Conservation (phyloP, 1,284 basidiomycete genomes). For the Trichosporon sp. region DNA sequence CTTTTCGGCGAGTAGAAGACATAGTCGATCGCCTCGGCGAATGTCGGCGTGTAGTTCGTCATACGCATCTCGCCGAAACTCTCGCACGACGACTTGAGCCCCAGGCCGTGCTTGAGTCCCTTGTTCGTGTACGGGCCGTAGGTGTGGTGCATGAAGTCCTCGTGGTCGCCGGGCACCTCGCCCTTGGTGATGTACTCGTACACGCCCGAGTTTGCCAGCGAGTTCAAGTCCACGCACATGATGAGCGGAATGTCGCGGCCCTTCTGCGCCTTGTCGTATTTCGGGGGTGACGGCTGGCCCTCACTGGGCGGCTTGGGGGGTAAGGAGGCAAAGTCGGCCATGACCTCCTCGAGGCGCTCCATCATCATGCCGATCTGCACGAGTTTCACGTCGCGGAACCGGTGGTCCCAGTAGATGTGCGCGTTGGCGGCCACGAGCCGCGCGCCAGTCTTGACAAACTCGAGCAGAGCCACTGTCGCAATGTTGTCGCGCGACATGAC, state of each 20-base stretch:
- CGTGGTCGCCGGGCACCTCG: slow-evolving; percentile 64
- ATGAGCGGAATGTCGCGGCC: slow-evolving; percentile 77
- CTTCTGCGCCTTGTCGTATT: slow-evolving; percentile 34
- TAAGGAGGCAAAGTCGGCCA: slow-evolving; percentile 74
- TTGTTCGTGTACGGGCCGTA: slow-evolving; percentile 93
- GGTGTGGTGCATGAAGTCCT: slow-evolving; percentile 85
- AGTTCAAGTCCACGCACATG: slow-evolving; percentile 94
- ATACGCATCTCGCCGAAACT: slow-evolving; percentile 63
- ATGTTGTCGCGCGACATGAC: slow-evolving; percentile 95
- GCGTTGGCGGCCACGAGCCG: slow-evolving; percentile 84
- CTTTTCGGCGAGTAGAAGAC: slow-evolving; percentile 82
- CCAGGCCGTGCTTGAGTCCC: slow-evolving; percentile 72
- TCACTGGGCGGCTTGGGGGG: slow-evolving; percentile 49
- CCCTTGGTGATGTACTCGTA: slow-evolving; percentile 86
- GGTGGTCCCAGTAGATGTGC: slow-evolving; percentile 91
- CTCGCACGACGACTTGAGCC: slow-evolving; percentile 78
- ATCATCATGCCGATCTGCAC: slow-evolving; percentile 88
- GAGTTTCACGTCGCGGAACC: slow-evolving; percentile 93
- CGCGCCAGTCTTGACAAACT: slow-evolving; percentile 78
- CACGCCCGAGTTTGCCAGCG: slow-evolving; percentile 76
- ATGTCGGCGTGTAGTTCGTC: slow-evolving; percentile 88
- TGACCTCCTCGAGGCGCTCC: slow-evolving; percentile 88
- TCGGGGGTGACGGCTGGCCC: slow-evolving; percentile 31
- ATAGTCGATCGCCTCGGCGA: slow-evolving; percentile 82
- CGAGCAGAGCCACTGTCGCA: slow-evolving; percentile 79